A percentile compares a stretch with the other conserved stretches of the same genome.
phyloP scores from a whole-genome alignment of 768 basidiomycete genomes.

The Rhodotorula graminis region DNA sequence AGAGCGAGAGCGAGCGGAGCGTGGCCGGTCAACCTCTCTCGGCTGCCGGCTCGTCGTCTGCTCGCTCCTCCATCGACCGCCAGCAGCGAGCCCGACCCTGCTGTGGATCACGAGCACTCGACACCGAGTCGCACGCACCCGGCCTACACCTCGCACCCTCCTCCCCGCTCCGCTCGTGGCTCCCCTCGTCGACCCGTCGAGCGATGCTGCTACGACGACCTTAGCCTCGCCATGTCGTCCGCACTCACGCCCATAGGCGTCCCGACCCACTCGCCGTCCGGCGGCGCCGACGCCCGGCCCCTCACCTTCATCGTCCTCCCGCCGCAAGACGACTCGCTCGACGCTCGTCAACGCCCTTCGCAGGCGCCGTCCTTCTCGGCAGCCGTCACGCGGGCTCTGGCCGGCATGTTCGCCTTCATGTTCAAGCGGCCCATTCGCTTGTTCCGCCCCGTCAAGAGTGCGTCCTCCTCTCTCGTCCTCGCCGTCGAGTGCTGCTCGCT shows the following conservation, averaged over 20 bases:
- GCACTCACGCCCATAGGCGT: background rate
- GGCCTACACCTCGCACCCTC: background rate
- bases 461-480: background rate
- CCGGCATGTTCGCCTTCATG: constrained; percentile 32
- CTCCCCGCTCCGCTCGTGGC: background rate
- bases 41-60: no score
- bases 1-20: no score
- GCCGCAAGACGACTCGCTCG: background rate
- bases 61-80: no score
- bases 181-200: background rate
- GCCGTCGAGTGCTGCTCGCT: no score
- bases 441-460: constrained; percentile 38
- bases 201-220: background rate
- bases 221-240: background rate
- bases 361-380: background rate
- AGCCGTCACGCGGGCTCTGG: constrained; percentile 4
- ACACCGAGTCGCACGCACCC: background rate
- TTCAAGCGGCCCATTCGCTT: constrained; percentile 37
- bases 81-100: no score
- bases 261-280: background rate
- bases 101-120: no score
- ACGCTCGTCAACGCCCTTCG: background rate
- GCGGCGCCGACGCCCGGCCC: constrained; percentile 1
- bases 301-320: background rate
- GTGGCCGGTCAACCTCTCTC: no score